phyloP scores from a whole-genome alignment of 2,329 filamentous ascomycete genomes.

The Clonostachys byssicola region DNA sequence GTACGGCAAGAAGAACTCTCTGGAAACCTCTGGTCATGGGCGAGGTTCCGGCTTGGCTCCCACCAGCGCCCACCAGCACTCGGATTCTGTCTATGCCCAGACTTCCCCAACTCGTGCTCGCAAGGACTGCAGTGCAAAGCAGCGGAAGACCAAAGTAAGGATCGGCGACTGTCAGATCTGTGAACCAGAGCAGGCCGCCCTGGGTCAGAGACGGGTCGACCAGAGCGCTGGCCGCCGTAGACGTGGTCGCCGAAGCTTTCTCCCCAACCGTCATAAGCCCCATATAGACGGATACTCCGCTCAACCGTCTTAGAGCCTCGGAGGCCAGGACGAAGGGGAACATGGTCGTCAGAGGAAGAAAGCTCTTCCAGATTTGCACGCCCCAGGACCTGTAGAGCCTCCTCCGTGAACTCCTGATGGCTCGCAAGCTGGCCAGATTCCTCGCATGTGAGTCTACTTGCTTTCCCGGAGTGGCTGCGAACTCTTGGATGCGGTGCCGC shows the following conservation, averaged over 20 bases:
- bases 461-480: not conserved
- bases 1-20: constrained; percentile 22
- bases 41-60: constrained; percentile 11
- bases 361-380: constrained; percentile 42
- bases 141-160: constrained; percentile 44
- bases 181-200: constrained; percentile 52
- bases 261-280: constrained; percentile 16
- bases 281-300: constrained; percentile 19
- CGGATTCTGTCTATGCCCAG: constrained; percentile 18
- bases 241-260: constrained; percentile 9
- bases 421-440: not conserved
- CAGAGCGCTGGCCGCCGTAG: constrained; percentile 12
- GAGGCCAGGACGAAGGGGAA: constrained; percentile 46
- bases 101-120: constrained; percentile 18
- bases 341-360: constrained; percentile 26
- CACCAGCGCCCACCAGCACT: constrained; percentile 10
- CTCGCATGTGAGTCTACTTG: not conserved
- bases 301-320: constrained; percentile 44
- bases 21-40: constrained; percentile 12
- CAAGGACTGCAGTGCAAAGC: constrained; percentile 21
- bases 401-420: not conserved
- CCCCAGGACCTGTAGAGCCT: constrained; percentile 28
- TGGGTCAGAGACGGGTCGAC: constrained; percentile 34
- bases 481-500: not conserved
- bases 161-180: constrained; percentile 46